phyloP scores from a whole-genome alignment of 2,329 filamentous ascomycete species.

The Sarocladium oryzae region DNA sequence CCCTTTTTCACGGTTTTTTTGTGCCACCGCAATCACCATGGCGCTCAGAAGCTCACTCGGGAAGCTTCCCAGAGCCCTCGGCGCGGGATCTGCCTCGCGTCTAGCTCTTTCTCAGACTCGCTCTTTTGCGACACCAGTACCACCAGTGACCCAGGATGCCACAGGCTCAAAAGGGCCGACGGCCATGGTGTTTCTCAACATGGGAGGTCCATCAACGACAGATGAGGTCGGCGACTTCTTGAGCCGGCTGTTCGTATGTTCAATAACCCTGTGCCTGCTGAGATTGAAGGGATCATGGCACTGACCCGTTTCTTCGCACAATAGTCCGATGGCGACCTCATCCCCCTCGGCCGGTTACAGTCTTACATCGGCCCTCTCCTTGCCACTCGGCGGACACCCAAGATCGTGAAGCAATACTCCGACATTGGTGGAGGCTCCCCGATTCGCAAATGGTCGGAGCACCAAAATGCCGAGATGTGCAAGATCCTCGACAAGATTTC shows the following conservation, averaged over 20 bases:
- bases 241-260: slow-evolving; percentile 79
- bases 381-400: slow-evolving; percentile 79
- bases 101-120: slow-evolving; percentile 24
- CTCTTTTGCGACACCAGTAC: slow-evolving; percentile 40
- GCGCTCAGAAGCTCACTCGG: slow-evolving; percentile 23
- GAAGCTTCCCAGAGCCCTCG: slow-evolving; percentile 22
- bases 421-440: slow-evolving; percentile 96
- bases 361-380: slow-evolving; percentile 86
- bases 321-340: slow-evolving; percentile 86
- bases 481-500: slow-evolving; percentile 88
- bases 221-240: slow-evolving; percentile 86
- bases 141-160: slow-evolving; percentile 74
- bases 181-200: slow-evolving; percentile 98
- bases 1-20: background rate
- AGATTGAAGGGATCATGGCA: background rate
- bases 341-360: slow-evolving; percentile 89
- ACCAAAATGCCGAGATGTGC: slow-evolving; percentile 93
- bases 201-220: slow-evolving; percentile 89
- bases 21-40: slow-evolving; percentile 18
- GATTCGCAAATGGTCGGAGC: slow-evolving; percentile 96
- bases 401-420: slow-evolving; percentile 93
- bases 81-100: slow-evolving; percentile 19
- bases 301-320: slow-evolving; percentile 13
- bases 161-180: slow-evolving; percentile 72
- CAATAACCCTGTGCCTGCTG: too few relatives aligned